Base-by-base conservation (phyloP, 176 grass and related monocot species). In the Dactylis glomerata region DNA sequence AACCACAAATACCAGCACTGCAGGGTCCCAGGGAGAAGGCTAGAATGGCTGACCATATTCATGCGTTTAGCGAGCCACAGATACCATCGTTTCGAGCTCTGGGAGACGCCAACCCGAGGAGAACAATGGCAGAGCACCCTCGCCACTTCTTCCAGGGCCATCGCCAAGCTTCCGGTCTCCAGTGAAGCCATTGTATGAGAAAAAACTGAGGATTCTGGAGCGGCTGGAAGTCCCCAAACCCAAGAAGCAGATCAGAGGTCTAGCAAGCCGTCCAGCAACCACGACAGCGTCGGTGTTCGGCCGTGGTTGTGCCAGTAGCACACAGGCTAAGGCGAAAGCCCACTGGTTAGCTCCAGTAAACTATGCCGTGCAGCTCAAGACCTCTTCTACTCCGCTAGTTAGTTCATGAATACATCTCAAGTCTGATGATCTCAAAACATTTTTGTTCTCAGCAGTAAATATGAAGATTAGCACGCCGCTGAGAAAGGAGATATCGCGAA, bases 151-250 rank as follows among this genome's bases (percentile, higher is more conserved):
- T 88, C 78, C 41, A 90, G 86, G 71, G 11, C 69, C 49, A 37
- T 70, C 41, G n/a, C 69, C n/a, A 88, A 85, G 41, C 50, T 61
- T 59, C 82, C 82, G 46, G 76, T 61, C n/a, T 58, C 84, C 79
- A 11, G 75, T 80, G 78, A 94, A 89, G 66, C 88, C 71, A 15
- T 47, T 94, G 51, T 88, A 97, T 68, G 90, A 92, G 57, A 97
- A 94, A 80, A 97, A 90, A 13, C 86, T 87, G 42, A 90, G 80
- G 77, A 95, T 95, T 80, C 86, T 98, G 54, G 91, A 98, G 77
- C 92, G 91, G 52, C 77, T 95, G 78, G 96, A 98, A 70, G 79
- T 68, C 38, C 93, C 96, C 47, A 95, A 85, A 55, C 85, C 89
- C 17, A 94, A 98, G 86, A 92, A 80, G 61, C 83, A 74, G 36